Base-by-base conservation (phyloP, 176 grass and related monocot genomes). In the Typha latifolia region DNA sequence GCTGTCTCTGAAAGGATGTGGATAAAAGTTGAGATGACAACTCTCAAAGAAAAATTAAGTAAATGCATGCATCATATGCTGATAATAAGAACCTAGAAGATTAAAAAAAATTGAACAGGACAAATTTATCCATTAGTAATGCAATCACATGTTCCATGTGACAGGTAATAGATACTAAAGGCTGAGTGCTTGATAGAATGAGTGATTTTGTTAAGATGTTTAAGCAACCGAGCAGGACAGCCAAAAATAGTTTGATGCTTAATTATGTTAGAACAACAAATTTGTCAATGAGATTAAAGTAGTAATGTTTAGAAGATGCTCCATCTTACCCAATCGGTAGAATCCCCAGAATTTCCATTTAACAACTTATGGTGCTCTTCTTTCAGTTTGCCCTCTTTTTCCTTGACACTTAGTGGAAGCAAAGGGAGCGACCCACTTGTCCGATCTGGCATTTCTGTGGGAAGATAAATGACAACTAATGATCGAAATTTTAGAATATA, bases 401-500 rank as follows among this genome's bases (percentile, higher is more conserved):
- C 94, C 73, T 92, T 97, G 12, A 49, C 48, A 71, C 68, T 87
- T 62, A 94, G 69, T 4, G 86, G 94, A 70, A 99, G 93, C 69
- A 92, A 84, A 80, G 82, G 63, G 32, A 61, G 79, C 32, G 73
- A 76, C n/a, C 86, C 89, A 64, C 63, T 83, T 70, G 81, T 83
- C 55, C 95, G 85, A 74, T 99, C 89, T 12, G 86, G 95, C 86
- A 99, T 99, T 79, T 99, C 95, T 97, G 69, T 79, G 12, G 20
- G 43, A 78, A 14, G 29, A 62, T 34, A 48, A 56, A 69, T 50
- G 37, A 43, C 5, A 10, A 50, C 48, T 23, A 11, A 64, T 14
- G 15, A 51, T 14, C 14, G 18, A 6, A 67, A 67, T 12, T 15
- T 4, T 19, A 78, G 26, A 69, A 49, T 23, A 59, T 31, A 67